phyloP scores from a whole-genome alignment of 192 early-diverging fungal species.

The Chytriomyces sp. region DNA sequence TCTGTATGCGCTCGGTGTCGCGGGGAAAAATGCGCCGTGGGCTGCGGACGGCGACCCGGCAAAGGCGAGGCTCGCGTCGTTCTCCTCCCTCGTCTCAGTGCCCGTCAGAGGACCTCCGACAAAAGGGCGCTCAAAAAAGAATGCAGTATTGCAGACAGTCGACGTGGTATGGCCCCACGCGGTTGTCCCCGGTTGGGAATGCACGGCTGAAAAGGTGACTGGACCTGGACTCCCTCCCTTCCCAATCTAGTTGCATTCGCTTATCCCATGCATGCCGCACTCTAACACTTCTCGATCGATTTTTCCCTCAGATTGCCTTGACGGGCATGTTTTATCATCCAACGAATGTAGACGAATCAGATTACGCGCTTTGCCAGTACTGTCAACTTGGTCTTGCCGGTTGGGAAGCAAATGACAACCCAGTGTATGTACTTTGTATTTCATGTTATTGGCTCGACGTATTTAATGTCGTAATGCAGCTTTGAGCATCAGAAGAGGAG shows the following conservation, averaged over 20 bases:
- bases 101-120: no score
- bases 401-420: slow-evolving; percentile 27
- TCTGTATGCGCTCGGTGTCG: no score
- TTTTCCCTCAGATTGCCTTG: slow-evolving; percentile 16
- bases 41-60: neutral
- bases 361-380: slow-evolving; percentile 24
- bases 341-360: slow-evolving; percentile 5
- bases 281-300: no score
- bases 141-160: neutral
- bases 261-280: no score
- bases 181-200: neutral
- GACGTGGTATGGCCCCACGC: slow-evolving; percentile 13
- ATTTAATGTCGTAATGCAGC: slow-evolving; percentile 4
- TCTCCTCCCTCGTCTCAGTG: neutral
- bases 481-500: slow-evolving; percentile 19
- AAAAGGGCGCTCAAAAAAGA: slow-evolving; percentile 1
- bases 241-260: no score
- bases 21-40: no score
- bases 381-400: slow-evolving; percentile 25
- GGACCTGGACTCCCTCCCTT: no score
- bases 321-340: slow-evolving; percentile 25
- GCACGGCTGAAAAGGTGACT: slow-evolving; percentile 21
- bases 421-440: slow-evolving; percentile 2
- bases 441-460: neutral
- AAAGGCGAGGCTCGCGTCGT: neutral